Conservation (phyloP, 169 alveolate species). For the Plasmodium blacklocki region DNA sequence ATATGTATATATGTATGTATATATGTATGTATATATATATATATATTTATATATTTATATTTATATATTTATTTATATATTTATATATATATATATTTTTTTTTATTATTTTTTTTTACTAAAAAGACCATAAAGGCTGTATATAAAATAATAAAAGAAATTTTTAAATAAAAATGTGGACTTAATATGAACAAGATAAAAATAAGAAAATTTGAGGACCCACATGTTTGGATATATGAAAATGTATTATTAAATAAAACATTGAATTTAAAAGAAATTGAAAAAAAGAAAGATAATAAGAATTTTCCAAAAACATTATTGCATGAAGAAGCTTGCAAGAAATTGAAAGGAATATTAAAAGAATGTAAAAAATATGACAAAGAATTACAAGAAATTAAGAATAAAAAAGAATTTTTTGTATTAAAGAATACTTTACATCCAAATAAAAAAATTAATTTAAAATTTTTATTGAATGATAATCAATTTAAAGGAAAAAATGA, state of each 20-base stretch:
- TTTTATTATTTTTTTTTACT: too few species aligned
- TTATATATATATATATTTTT: too few species aligned
- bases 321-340: slow-evolving; percentile 26
- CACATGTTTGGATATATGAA: slow-evolving; percentile 69
- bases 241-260: slow-evolving; percentile 17
- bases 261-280: background rate
- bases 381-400: slow-evolving; percentile 41
- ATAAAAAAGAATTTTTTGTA: background rate
- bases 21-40: too few species aligned
- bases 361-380: slow-evolving; percentile 56
- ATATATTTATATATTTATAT: too few species aligned
- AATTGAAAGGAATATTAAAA: slow-evolving; percentile 41
- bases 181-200: slow-evolving; percentile 28
- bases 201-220: slow-evolving; percentile 58
- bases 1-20: too few species aligned
- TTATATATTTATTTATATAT: too few species aligned
- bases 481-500: slow-evolving; percentile 29
- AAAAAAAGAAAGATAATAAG: background rate
- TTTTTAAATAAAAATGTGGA: too few species aligned
- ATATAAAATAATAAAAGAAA: too few species aligned
- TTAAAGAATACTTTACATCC: slow-evolving; percentile 9
- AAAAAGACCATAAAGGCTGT: too few species aligned
- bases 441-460: slow-evolving; percentile 27
- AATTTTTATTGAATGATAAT: background rate
- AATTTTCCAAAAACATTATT: too few species aligned